Conservation (phyloP, 139 green algal species). For the Chlorella sp. region DNA sequence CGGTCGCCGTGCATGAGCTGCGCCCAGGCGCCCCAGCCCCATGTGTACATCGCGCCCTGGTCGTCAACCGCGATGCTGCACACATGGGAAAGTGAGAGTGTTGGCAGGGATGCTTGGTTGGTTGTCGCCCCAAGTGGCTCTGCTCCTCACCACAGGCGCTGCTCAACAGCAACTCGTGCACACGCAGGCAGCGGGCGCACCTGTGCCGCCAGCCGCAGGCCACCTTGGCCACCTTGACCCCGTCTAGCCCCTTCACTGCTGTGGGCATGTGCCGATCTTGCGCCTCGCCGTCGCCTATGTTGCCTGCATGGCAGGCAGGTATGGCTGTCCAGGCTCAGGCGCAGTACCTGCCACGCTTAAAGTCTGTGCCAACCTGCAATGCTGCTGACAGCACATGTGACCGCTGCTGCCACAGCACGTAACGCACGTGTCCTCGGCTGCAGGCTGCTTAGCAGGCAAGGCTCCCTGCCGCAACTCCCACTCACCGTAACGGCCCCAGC, state of each 20-base stretch:
- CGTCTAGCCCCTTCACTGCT: conserved; percentile 57
- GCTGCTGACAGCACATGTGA: too few species aligned
- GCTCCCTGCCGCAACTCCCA: conserved; percentile 35
- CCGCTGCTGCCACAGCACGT: too few species aligned
- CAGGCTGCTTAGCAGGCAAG: too few species aligned
- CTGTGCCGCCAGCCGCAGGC: conserved; percentile 90
- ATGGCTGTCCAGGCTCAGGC: neutral
- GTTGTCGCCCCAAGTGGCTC: neutral
- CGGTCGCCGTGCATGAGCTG: conserved; percentile 88
- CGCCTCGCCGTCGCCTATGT: conserved; percentile 79
- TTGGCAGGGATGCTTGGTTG: neutral
- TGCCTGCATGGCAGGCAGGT: conserved; percentile 77
- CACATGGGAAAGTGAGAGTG: too few species aligned
- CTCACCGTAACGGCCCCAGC: conserved; percentile 64
- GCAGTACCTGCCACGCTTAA: too few species aligned
- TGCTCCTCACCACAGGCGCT: neutral
- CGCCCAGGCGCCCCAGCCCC: conserved; percentile 93
- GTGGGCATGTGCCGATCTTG: conserved; percentile 61
- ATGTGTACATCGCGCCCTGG: conserved; percentile 78
- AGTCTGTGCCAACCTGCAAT: too few species aligned
- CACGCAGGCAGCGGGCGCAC: neutral
- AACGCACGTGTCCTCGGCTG: too few species aligned
- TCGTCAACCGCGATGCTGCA: conserved; percentile 52
- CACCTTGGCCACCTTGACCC: conserved; percentile 49
- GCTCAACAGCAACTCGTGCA: neutral